phyloP scores from a whole-genome alignment of 176 grass and related monocot genomes.

The Triticum dicoccoides region DNA sequence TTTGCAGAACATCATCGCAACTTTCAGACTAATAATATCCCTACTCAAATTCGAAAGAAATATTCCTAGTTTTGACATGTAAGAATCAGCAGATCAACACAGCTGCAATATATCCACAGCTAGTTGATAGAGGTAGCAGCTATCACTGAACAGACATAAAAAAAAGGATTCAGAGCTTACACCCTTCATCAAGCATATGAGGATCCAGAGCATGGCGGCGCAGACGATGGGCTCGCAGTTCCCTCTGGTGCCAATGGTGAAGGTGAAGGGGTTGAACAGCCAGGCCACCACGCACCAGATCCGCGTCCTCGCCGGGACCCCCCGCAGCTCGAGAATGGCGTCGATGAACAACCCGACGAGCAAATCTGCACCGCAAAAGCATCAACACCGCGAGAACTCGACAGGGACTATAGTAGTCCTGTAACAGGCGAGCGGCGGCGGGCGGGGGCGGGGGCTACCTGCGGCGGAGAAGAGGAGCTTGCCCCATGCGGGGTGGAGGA shows the following conservation, averaged over 20 bases:
- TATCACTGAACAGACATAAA: background rate
- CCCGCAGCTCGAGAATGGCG: constrained; percentile 56
- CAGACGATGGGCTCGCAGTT: constrained; percentile 92
- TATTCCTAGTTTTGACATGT: background rate
- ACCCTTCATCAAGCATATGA: constrained; percentile 93
- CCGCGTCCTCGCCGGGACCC: constrained; percentile 58
- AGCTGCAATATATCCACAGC: background rate
- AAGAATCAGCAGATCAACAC: background rate
- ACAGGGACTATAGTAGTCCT: background rate
- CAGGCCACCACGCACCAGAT: constrained; percentile 68
- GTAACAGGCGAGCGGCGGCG: background rate
- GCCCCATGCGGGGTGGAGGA: constrained; percentile 70
- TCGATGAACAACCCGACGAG: constrained; percentile 76
- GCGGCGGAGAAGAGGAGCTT: constrained; percentile 87
- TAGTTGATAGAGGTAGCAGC: background rate
- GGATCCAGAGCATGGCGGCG: constrained; percentile 81
- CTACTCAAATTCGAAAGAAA: background rate
- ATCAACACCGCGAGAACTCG: background rate
- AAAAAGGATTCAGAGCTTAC: constrained; percentile 59
- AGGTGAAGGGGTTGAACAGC: constrained; percentile 94
- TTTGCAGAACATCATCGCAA: background rate
- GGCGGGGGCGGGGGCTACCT: constrained; percentile 27
- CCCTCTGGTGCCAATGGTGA: constrained; percentile 92
- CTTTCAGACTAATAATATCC: background rate
- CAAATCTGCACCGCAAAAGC: constrained; percentile 58